These are phyloP conservation scores for Sporopachydermia quercuum DNA, from an alignment of 805 yeast species.

Conservation along the genomic window DNA sequence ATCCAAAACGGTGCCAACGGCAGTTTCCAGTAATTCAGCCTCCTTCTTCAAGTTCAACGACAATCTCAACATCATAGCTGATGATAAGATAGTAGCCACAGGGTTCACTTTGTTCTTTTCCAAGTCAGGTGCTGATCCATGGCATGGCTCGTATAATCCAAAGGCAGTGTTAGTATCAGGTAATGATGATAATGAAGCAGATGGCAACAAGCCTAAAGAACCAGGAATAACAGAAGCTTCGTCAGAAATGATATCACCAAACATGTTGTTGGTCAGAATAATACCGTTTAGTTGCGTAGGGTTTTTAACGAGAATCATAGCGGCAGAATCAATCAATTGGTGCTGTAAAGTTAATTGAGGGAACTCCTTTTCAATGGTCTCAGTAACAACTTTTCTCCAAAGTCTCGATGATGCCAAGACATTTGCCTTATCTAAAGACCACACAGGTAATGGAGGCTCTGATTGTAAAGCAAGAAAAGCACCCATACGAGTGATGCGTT, in stretches of 20 bases:
- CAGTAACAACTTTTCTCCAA: conserved; percentile 90
- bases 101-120: conserved; percentile 84
- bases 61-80: conserved; percentile 93
- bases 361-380: conserved; percentile 74
- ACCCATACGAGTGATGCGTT: conserved; percentile 96
- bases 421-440: conserved; percentile 96
- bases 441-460: conserved; percentile 85
- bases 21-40: conserved; percentile 79
- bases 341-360: conserved; percentile 80
- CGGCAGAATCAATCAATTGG: conserved; percentile 96
- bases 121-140: conserved; percentile 96
- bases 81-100: conserved; percentile 85
- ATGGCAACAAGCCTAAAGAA: conserved; percentile 87
- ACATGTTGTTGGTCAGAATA: conserved; percentile 88
- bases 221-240: conserved; percentile 98
- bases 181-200: conserved; percentile 92
- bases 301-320: conserved; percentile 87
- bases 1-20: conserved; percentile 74
- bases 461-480: conserved; percentile 90
- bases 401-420: conserved; percentile 91
- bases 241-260: conserved; percentile 95
- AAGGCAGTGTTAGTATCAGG: conserved; percentile 92
- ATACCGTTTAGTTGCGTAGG: conserved; percentile 90
- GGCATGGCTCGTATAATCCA: conserved; percentile 96
- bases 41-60: conserved; percentile 73